These are phyloP conservation scores for Coniochaeta sp. DNA, from an alignment of 2,329 filamentous ascomycete genomes.

Conservation along the genomic window DNA sequence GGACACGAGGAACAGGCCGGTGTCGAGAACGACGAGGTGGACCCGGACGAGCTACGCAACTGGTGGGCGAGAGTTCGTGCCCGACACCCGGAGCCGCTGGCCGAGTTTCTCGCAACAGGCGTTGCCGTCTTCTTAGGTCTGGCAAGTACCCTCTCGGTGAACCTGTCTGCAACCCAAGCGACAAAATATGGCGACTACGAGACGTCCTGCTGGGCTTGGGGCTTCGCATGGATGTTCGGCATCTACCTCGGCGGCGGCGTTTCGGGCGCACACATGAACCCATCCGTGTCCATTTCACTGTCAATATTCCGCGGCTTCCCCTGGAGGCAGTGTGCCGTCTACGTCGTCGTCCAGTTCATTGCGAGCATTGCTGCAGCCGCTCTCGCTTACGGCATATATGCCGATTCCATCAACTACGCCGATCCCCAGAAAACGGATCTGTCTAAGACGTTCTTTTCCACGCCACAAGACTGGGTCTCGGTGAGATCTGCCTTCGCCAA, in stretches of 20 bases:
- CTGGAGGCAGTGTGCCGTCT: constrained; percentile 22
- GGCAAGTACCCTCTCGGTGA: constrained; percentile 17
- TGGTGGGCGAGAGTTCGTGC: constrained; percentile 20
- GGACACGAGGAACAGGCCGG: constrained; percentile 13
- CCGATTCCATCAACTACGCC: constrained; percentile 20
- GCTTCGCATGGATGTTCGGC: constrained; percentile 22
- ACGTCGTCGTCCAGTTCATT: constrained; percentile 21
- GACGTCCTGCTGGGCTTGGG: constrained; percentile 22
- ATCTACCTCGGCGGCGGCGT: constrained; percentile 20
- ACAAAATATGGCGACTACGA: constrained; percentile 18
- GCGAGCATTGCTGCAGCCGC: constrained; percentile 21
- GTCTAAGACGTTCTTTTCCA: constrained; percentile 26
- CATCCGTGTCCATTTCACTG: constrained; percentile 26
- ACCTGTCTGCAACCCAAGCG: constrained; percentile 15
- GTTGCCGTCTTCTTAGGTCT: constrained; percentile 19
- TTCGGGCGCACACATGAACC: constrained; percentile 24
- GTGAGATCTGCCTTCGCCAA: constrained; percentile 23
- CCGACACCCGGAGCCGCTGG: constrained; percentile 19
- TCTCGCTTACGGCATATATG: constrained; percentile 22
- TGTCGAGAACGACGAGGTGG: constrained; percentile 10
- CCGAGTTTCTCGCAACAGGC: constrained; percentile 18
- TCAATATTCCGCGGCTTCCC: constrained; percentile 28
- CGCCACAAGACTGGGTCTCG: constrained; percentile 19
- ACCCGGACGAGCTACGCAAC: constrained; percentile 17
- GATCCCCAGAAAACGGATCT: constrained; percentile 21